Evolutionary conservation across 2,329 filamentous ascomycete species (phyloP).

Genomic region (Harringtonia aguacate): DNA sequence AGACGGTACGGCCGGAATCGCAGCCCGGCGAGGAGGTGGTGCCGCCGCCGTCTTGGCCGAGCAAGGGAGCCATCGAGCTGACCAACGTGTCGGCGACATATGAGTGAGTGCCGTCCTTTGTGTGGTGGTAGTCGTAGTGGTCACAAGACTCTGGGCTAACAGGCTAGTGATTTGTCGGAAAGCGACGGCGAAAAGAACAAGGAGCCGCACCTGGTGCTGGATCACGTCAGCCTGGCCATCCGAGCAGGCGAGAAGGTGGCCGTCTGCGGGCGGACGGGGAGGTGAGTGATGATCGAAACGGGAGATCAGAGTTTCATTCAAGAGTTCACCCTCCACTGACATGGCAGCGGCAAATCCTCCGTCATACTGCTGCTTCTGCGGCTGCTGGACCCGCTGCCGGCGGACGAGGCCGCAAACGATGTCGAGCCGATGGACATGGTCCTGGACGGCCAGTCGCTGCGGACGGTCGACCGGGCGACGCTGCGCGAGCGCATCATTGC

Average conservation of each 20-base stretch:
- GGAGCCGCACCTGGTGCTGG: conserved; percentile 15
- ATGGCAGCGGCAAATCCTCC: conserved; percentile 30
- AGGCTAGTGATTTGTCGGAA: too few relatives aligned
- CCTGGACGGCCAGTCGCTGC: conserved; percentile 31
- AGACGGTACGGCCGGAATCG: conserved; percentile 15
- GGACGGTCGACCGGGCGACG: conserved; percentile 25
- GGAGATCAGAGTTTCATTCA: not conserved
- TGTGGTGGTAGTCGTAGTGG: too few relatives aligned
- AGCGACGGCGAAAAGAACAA: conserved; percentile 1
- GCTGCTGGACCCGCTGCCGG: conserved; percentile 31
- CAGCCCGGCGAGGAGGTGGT: conserved; percentile 16
- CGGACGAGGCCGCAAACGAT: conserved; percentile 17
- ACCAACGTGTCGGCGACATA: conserved; percentile 17
- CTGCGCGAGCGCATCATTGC: conserved; percentile 38
- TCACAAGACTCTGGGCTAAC: too few relatives aligned
- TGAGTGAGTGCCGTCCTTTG: conserved; percentile 9
- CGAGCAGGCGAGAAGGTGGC: conserved; percentile 24
- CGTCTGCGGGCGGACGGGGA: conserved; percentile 32
- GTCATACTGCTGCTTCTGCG: conserved; percentile 27
- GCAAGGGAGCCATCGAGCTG: conserved; percentile 15
- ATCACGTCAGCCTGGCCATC: conserved; percentile 18
- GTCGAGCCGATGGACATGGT: conserved; percentile 16
- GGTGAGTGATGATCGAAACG: conserved; percentile 13
- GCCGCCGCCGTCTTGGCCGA: conserved; percentile 16
- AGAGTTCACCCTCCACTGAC: too few relatives aligned